Percentiles rank a stretch among this genome's conserved stretches.
phyloP scores from a whole-genome alignment of 495 filamentous ascomycete species.

The Neurospora africana region DNA sequence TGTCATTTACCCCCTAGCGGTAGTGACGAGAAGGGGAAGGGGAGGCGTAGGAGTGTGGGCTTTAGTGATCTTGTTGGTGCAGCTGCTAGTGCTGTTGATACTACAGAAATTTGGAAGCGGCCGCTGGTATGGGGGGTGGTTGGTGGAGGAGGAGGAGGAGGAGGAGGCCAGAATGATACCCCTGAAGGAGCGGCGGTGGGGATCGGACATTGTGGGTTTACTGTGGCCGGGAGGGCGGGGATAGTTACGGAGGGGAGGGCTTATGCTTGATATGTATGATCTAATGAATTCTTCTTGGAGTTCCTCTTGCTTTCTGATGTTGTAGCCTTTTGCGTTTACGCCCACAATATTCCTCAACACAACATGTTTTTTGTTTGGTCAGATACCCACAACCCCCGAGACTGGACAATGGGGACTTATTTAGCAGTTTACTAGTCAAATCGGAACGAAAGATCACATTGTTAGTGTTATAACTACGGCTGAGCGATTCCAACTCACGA shows the following conservation, averaged over 20 bases:
- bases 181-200: constrained; percentile 7
- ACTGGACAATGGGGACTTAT: background rate
- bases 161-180: background rate
- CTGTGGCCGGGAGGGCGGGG: constrained; percentile 11
- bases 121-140: constrained; percentile 33
- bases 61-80: background rate
- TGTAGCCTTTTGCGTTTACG: background rate
- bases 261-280: constrained; percentile 23
- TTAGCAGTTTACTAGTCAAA: background rate
- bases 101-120: constrained; percentile 13
- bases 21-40: constrained; percentile 5
- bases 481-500: background rate
- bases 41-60: background rate
- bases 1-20: constrained; percentile 18
- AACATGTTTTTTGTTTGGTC: background rate
- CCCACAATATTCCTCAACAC: background rate
- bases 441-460: background rate
- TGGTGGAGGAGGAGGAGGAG: constrained; percentile 21
- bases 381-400: background rate
- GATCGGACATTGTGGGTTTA: constrained; percentile 30
- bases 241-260: constrained; percentile 23
- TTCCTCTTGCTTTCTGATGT: background rate
- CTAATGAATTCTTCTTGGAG: background rate
- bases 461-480: background rate
- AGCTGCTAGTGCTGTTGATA: background rate